Conservation (phyloP, 1,284 basidiomycete species). For the Moesziomyces globuligerus region DNA sequence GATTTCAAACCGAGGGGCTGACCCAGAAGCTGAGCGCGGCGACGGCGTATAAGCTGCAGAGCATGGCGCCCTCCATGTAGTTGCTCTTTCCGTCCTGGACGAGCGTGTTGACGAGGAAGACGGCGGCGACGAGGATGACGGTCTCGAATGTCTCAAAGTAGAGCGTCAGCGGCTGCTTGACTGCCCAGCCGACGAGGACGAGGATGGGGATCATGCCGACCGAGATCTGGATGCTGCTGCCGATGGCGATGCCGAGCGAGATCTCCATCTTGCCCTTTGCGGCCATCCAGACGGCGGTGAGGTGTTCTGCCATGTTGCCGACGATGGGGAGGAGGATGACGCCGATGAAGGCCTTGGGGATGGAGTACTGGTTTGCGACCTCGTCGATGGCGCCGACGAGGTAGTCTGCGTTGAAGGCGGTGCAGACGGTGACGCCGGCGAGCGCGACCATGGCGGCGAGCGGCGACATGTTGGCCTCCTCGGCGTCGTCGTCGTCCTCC, state of each 20-base stretch:
- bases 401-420: slow-evolving; percentile 66
- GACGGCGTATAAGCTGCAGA: slow-evolving; percentile 63
- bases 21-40: slow-evolving; percentile 65
- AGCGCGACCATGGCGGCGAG: slow-evolving; percentile 60
- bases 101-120: slow-evolving; percentile 65
- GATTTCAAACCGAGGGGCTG: slow-evolving; percentile 5
- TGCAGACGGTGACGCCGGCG: slow-evolving; percentile 59
- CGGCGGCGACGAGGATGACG: slow-evolving; percentile 62
- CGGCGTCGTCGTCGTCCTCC: slow-evolving; percentile 58
- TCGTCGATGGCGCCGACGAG: slow-evolving; percentile 68
- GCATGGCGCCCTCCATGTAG: slow-evolving; percentile 67
- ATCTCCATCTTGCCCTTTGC: slow-evolving; percentile 67
- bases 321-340: slow-evolving; percentile 82
- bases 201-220: slow-evolving; percentile 66
- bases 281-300: slow-evolving; percentile 64
- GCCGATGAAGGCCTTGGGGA: slow-evolving; percentile 66
- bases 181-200: slow-evolving; percentile 66
- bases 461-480: slow-evolving; percentile 61
- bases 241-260: slow-evolving; percentile 84
- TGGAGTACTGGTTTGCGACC: slow-evolving; percentile 62
- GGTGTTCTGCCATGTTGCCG: slow-evolving; percentile 73
- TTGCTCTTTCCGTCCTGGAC: slow-evolving; percentile 67
- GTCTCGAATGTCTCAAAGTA: slow-evolving; percentile 66
- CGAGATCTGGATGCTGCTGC: slow-evolving; percentile 73
- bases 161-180: slow-evolving; percentile 67